phyloP scores from a whole-genome alignment of 306 rosid species.

The Crotalaria pallida region DNA sequence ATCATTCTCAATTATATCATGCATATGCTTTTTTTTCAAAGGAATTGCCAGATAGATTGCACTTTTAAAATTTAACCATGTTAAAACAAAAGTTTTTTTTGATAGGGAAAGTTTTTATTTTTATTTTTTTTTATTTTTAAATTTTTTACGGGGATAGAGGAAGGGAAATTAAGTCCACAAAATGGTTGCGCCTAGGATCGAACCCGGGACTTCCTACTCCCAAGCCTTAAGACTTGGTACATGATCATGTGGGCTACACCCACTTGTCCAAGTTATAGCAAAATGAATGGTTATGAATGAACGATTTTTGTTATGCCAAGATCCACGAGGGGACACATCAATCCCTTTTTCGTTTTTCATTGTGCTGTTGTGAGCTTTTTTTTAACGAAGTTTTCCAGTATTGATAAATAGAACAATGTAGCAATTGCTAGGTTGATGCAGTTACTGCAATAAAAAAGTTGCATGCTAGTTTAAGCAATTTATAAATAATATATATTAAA shows the following conservation, averaged over 20 bases:
- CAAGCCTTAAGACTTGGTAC: no score
- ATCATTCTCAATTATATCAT: background rate
- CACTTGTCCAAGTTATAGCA: background rate
- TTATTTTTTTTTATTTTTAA: no score
- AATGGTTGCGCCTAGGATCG: no score
- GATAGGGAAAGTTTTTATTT: no score
- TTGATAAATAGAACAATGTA: background rate
- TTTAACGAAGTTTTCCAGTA: background rate
- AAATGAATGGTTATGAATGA: background rate
- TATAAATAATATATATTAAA: background rate
- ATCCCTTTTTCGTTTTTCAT: background rate
- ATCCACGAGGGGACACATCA: background rate
- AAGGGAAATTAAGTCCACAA: no score
- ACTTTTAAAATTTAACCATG: background rate
- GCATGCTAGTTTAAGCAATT: background rate
- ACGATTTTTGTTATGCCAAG: background rate
- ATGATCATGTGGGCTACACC: no score
- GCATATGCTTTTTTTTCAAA: background rate
- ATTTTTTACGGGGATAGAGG: no score
- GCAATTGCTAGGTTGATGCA: background rate
- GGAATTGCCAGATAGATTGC: background rate
- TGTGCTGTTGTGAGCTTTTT: background rate
- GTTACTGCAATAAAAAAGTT: background rate
- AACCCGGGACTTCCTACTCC: no score
- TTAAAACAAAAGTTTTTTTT: no score